Conservation (phyloP, 768 basidiomycete species). For the Amanita jacksonii region DNA sequence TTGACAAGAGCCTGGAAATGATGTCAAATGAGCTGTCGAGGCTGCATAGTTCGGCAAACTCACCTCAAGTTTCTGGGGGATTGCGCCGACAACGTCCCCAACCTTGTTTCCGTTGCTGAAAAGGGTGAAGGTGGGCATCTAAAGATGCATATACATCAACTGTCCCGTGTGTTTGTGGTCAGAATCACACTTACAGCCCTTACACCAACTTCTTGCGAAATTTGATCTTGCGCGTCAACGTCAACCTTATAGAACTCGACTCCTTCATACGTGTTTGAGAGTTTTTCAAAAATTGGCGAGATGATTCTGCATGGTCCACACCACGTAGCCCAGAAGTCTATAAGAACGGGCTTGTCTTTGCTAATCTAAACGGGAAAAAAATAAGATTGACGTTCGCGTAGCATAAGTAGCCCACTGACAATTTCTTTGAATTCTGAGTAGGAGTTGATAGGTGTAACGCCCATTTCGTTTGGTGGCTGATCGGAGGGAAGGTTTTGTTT, state of each 20-base stretch:
- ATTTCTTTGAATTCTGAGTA: constrained; percentile 30
- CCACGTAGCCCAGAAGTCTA: constrained; percentile 78
- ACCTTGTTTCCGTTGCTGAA: constrained; percentile 28
- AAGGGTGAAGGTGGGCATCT: constrained; percentile 36
- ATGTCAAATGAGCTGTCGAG: background rate
- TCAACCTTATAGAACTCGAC: constrained; percentile 68
- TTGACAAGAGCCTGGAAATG: constrained; percentile 9
- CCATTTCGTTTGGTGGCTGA: constrained; percentile 20
- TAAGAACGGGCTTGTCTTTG: constrained; percentile 34
- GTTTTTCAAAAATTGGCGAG: constrained; percentile 53
- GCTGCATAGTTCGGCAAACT: constrained; percentile 6
- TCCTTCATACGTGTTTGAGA: constrained; percentile 28
- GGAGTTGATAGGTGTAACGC: constrained; percentile 28
- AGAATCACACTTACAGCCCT: constrained; percentile 40
- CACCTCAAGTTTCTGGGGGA: constrained; percentile 31
- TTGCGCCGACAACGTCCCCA: constrained; percentile 39
- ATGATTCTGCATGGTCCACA: constrained; percentile 64
- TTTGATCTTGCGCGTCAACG: constrained; percentile 47
- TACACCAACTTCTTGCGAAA: constrained; percentile 49
- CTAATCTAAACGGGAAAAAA: constrained; percentile 28
- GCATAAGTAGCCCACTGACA: constrained; percentile 24
- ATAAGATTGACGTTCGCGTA: background rate
- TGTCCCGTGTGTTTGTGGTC: background rate
- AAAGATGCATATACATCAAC: background rate
- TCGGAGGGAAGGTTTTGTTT: background rate